Evolutionary conservation across 2,329 filamentous ascomycete species (phyloP), one percentile per base, ranked within the genome.

Genomic region (Hypoxylon sp.): DNA sequence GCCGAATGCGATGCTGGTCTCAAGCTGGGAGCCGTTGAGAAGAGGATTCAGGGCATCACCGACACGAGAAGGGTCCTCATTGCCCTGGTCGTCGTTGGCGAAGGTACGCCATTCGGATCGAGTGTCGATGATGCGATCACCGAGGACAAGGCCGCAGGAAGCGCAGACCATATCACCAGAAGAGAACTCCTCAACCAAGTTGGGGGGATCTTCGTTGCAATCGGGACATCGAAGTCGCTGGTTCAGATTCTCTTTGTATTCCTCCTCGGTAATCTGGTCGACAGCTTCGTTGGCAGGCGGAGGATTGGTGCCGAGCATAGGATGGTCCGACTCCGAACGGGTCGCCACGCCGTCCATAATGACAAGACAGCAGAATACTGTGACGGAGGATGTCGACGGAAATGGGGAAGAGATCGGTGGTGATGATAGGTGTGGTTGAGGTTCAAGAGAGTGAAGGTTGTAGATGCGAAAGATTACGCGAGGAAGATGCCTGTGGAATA

Each of bases 91-190:
- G 68, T 99, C 94, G 70, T 97, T 97, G 69, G 92, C 91, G 75
- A 99, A 99, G 1, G 94, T 99, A 69, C 94, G 90, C 94, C 94
- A 99, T 76, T 99, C 94, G 36, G 91, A 96, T 57, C 95, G 89
- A 55, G 90, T 95, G 69, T 99, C 95, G 67, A 99, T 92, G 69
- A 94, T 91, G 61, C 91, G 88, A 67, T 93, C 89, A 53, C 89
- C 89, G 20, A 99, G 82, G 4, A 99, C 94, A 23, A 97, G 80
- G 26, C 94, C 94, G 67, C 94, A 99, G 55, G 88, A 91, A 51
- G 83, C 89, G 70, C 94, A 99, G 46, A 99, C 91, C 70, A 95
- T 90, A 71, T 99, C 94, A 59, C 91, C 90, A 25, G 87, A 89
- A 4, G 91, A 91, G 69, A 93, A 94, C 70, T 97, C 94, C 69